phyloP scores from a whole-genome alignment of 2,329 filamentous ascomycete genomes.

The Exophiala mesophila region DNA sequence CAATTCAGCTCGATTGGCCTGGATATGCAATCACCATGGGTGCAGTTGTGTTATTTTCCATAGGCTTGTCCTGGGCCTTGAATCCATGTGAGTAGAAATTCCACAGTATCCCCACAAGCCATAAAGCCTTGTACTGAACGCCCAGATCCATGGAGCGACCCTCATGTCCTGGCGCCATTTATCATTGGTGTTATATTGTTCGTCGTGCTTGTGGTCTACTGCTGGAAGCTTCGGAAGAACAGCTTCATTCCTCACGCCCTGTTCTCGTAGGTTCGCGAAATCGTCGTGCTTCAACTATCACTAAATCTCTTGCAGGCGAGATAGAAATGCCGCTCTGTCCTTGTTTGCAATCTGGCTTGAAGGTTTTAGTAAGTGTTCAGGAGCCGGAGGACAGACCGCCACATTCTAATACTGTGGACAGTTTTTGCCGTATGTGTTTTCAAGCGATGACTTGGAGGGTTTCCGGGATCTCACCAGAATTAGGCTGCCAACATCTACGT shows the following conservation, averaged over 20 bases:
- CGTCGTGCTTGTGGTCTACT: constrained; percentile 6
- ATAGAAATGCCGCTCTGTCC: constrained; percentile 7
- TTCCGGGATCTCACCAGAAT: not conserved
- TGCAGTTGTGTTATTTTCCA: constrained; percentile 9
- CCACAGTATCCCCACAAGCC: too few relatives aligned
- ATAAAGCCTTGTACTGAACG: constrained; percentile 2
- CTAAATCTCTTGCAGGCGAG: constrained; percentile 5
- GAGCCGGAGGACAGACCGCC: too few relatives aligned
- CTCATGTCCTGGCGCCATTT: not conserved
- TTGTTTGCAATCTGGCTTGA: constrained; percentile 6
- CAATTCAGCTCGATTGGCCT: constrained; percentile 7
- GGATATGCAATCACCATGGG: constrained; percentile 8
- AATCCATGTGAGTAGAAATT: constrained; percentile 9
- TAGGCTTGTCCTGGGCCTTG: constrained; percentile 11
- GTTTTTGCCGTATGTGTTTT: constrained; percentile 6
- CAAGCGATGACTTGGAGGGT: not conserved
- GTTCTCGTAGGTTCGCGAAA: constrained; percentile 12
- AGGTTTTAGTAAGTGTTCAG: constrained; percentile 9
- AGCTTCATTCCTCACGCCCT: constrained; percentile 12
- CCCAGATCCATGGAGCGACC: constrained; percentile 2
- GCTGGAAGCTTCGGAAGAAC: constrained; percentile 10
- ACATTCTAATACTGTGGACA: too few relatives aligned
- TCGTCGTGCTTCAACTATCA: too few relatives aligned
- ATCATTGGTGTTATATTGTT: not conserved
- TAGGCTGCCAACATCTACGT: constrained; percentile 13